phyloP scores from a whole-genome alignment of 2,329 filamentous ascomycete species.

The Fusarium miscanthi region DNA sequence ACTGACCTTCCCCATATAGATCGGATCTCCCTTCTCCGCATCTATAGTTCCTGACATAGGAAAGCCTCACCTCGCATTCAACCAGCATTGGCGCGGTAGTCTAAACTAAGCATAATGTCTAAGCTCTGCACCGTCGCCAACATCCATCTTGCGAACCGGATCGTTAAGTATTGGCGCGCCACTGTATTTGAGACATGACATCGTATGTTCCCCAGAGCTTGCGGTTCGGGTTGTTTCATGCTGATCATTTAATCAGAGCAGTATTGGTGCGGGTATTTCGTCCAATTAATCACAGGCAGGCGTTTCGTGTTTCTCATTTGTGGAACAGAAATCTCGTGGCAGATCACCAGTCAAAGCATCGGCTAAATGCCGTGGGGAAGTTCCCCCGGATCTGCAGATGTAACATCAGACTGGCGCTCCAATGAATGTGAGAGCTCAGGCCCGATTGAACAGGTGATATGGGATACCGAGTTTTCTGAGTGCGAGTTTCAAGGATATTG shows the following conservation, averaged over 20 bases:
- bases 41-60: not conserved
- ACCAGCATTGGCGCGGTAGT: not conserved
- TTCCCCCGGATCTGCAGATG: slow-evolving; percentile 28
- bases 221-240: not conserved
- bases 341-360: not conserved
- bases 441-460: not conserved
- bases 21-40: not conserved
- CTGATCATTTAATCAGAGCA: not conserved
- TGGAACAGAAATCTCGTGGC: slow-evolving; percentile 10
- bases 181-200: not conserved
- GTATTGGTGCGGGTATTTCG: slow-evolving; percentile 25
- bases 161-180: not conserved
- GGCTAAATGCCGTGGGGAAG: not conserved
- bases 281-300: not conserved
- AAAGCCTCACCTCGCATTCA: not conserved
- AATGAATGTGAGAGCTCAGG: not conserved
- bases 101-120: not conserved
- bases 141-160: not conserved
- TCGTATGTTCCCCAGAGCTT: not conserved
- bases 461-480: not conserved
- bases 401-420: slow-evolving; percentile 21
- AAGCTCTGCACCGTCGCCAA: not conserved
- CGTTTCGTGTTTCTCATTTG: not conserved
- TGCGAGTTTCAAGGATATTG: no score
- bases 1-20: not conserved